Percentiles rank a stretch among this genome's conserved stretches.
Conservation (phyloP, 768 basidiomycete genomes). For the Rhizopogon sp. region DNA sequence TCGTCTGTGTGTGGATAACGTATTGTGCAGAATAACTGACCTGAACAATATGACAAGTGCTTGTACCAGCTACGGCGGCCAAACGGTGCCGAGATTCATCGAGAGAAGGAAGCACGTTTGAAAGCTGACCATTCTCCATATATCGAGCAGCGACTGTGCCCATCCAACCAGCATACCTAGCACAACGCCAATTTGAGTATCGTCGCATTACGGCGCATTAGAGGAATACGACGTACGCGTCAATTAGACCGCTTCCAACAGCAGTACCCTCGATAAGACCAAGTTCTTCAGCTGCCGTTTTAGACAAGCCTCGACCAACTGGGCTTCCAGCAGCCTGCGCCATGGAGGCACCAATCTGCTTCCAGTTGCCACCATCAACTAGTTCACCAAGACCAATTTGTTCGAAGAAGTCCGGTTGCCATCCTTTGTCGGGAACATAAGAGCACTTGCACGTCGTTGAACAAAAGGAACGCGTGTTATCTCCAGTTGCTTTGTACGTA, state of each 20-base stretch:
- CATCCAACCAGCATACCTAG: conserved; percentile 91
- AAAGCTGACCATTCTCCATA: conserved; percentile 46
- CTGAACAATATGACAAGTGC: conserved; percentile 93
- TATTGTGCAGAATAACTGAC: conserved; percentile 28
- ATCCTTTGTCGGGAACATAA: conserved; percentile 82
- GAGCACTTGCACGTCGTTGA: conserved; percentile 97
- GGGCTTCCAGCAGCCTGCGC: conserved; percentile 81
- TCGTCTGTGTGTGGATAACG: neutral
- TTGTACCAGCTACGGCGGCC: conserved; percentile 93
- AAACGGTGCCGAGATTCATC: conserved; percentile 78
- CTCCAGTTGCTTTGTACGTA: conserved; percentile 83
- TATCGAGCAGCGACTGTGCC: conserved; percentile 88
- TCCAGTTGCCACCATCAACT: conserved; percentile 56
- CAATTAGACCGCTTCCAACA: conserved; percentile 93
- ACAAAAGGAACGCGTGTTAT: conserved; percentile 76
- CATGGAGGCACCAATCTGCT: conserved; percentile 66
- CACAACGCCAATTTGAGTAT: neutral
- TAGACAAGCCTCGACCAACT: conserved; percentile 78
- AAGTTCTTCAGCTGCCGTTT: conserved; percentile 75
- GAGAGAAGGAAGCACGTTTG: conserved; percentile 50
- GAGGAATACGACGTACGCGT: conserved; percentile 55
- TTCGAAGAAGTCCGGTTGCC: conserved; percentile 85
- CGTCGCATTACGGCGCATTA: neutral
- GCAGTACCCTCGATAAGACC: conserved; percentile 83
- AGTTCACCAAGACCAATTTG: conserved; percentile 77